Base-by-base conservation (phyloP, 2,329 filamentous ascomycete species). In the Sarocladium oryzae region DNA sequence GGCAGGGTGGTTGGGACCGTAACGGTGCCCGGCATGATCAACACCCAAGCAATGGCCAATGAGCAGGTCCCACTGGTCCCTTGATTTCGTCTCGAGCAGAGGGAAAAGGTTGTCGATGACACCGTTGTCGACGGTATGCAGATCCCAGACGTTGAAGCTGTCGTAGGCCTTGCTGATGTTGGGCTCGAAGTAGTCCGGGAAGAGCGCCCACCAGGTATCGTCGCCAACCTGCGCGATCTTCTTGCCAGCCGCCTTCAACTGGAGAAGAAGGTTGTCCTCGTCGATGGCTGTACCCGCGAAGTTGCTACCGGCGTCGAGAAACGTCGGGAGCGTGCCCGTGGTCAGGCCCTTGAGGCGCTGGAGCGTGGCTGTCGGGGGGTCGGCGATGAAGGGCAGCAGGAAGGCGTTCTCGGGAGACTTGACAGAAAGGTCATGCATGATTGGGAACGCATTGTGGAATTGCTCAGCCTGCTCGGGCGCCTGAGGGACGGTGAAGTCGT, bases 71-170 rank as follows among this genome's bases (percentile, higher is more conserved):
- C 93, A 99, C 52, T 87, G 79, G 4, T 71, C 77, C 49, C 77
- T 75, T 62, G 83, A 83, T 46, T 78, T 8, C 1, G 79, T 67
- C 46, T 84, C 75, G 56, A 99, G 69, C 2, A 97, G 76, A 2
- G 93, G 93, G 55, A 93, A 86, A 6, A 99, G 83, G 68, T 97
- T 88, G 58, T 95, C 87, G 11, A 85, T 86, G 21, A 99, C 93
- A 1, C 93, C 93, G 62, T 96, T 92, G 64, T 99, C 93, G 2
- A 99, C 88, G 0, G 93, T 97, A 66, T 97, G 90, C 60, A 99
- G 69, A 66, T 99, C 93, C 89, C 90, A 96, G 6, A 97, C 93
- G 63, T 97, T 96, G 72, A 99, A 95, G 55, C 92, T 97, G 66
- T 97, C 92, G 66, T 96, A 99, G 0, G 93, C 82, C 59, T 78